phyloP scores from a whole-genome alignment of 2,329 filamentous ascomycete genomes.

The Paecilomyces formosus region DNA sequence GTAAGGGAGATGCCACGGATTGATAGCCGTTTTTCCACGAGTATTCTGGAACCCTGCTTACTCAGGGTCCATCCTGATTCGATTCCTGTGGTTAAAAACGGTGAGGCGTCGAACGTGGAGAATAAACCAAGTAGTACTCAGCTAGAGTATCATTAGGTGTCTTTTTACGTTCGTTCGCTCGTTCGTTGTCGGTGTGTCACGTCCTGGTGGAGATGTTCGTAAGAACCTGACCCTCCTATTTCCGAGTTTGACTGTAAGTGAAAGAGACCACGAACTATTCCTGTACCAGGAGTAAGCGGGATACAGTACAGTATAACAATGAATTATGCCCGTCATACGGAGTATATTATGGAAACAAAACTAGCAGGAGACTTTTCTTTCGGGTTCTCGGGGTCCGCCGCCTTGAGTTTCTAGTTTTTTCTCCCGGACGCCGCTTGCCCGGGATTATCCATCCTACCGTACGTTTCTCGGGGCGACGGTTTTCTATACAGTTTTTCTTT shows the following conservation, averaged over 20 bases:
- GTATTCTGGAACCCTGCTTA: background rate
- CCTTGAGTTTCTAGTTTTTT: background rate
- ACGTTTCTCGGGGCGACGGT: background rate
- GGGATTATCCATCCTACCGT: background rate
- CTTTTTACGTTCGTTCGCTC: background rate
- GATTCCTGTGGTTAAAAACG: background rate
- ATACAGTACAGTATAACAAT: background rate
- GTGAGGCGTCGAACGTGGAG: background rate
- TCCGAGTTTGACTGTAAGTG: background rate
- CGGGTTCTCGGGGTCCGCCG: background rate
- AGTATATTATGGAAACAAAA: no score
- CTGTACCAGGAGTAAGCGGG: background rate
- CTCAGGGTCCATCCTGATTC: no score
- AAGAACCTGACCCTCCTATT: background rate
- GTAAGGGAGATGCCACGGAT: background rate
- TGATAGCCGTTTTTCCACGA: background rate
- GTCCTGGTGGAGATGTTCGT: background rate
- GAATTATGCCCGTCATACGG: background rate
- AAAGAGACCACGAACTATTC: background rate
- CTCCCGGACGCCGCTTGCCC: background rate
- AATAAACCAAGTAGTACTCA: background rate
- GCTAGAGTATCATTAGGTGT: background rate
- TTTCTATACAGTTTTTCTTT: background rate
- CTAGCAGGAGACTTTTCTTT: background rate
- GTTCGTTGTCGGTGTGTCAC: background rate